These are phyloP conservation scores for Stereocaulon alpinum DNA, from an alignment of 495 filamentous ascomycete genomes.

Conservation along the genomic window DNA sequence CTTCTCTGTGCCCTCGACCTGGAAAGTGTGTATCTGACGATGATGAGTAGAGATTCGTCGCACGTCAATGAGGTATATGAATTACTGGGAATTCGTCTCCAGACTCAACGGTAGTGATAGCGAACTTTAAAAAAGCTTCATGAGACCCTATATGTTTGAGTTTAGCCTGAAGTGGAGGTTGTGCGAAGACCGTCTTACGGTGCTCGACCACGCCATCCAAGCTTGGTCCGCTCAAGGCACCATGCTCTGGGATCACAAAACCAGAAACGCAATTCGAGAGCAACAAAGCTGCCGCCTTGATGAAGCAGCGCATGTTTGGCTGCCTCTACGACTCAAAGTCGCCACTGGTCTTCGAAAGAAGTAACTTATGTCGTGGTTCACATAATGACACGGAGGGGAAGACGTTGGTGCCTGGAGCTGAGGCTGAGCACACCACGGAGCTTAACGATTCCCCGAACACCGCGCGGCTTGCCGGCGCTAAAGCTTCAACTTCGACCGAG, in stretches of 20 bases:
- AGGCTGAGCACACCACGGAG: neutral
- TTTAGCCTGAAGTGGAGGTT: no score
- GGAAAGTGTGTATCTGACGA: constrained; percentile 24
- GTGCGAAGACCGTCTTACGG: constrained; percentile 4
- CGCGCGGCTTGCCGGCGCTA: neutral
- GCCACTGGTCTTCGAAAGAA: constrained; percentile 7
- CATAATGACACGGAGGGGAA: constrained; percentile 15
- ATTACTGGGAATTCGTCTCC: constrained; percentile 15
- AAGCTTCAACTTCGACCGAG: no score
- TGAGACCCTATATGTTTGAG: constrained; percentile 11
- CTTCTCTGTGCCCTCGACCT: constrained; percentile 19
- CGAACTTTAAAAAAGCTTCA: constrained; percentile 14
- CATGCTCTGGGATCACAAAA: constrained; percentile 17
- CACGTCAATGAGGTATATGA: neutral
- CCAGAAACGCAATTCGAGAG: constrained; percentile 13
- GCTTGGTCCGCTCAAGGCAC: constrained; percentile 3
- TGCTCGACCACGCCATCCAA: constrained; percentile 15
- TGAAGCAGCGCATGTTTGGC: constrained; percentile 21
- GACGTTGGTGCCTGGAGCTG: constrained; percentile 20
- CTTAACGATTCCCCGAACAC: neutral
- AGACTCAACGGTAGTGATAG: constrained; percentile 5
- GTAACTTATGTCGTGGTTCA: constrained; percentile 14
- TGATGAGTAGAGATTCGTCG: constrained; percentile 15
- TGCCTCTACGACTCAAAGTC: constrained; percentile 17
- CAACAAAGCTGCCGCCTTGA: constrained; percentile 25